A percentile compares a stretch with the other conserved stretches of the same genome.
Evolutionary conservation across 495 filamentous ascomycete species (phyloP).

Genomic region (Podospora pseudopauciseta): DNA sequence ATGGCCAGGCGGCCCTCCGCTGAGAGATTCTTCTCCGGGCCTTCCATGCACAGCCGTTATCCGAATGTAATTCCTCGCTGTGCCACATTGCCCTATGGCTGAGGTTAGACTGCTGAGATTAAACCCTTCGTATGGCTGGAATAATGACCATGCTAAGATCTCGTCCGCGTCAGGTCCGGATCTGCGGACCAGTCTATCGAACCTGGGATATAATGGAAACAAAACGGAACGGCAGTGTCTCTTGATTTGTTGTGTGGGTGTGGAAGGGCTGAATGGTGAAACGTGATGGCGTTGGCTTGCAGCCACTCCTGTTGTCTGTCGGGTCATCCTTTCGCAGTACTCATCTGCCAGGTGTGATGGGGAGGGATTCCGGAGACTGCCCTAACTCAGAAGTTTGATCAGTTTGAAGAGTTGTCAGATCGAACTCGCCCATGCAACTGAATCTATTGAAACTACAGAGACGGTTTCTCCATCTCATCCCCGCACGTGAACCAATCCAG

Average conservation of each 20-base stretch:
- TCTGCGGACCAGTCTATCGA: not conserved
- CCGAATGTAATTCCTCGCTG: not conserved
- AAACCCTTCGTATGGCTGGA: not conserved
- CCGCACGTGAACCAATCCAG: not conserved
- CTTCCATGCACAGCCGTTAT: not conserved
- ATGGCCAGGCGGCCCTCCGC: not conserved
- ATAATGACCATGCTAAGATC: not conserved
- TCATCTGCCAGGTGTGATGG: not conserved
- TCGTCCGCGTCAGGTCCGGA: not conserved
- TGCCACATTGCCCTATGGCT: not conserved
- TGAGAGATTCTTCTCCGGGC: not conserved
- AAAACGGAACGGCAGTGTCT: not conserved
- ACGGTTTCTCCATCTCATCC: not conserved
- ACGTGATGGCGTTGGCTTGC: slow-evolving; percentile 15
- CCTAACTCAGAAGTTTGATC: not conserved
- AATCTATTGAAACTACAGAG: not conserved
- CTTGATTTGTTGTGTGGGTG: not conserved
- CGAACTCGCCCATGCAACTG: not conserved
- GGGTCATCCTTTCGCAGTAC: slow-evolving; percentile 7
- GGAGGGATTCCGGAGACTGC: not conserved
- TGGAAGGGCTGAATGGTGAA: slow-evolving; percentile 20
- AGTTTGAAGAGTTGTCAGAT: not conserved
- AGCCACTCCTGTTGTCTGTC: slow-evolving; percentile 19
- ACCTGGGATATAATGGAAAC: not conserved
- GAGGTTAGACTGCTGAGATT: not conserved